phyloP scores from a whole-genome alignment of 164 flowering plant species.

The Tetracentron sinense region DNA sequence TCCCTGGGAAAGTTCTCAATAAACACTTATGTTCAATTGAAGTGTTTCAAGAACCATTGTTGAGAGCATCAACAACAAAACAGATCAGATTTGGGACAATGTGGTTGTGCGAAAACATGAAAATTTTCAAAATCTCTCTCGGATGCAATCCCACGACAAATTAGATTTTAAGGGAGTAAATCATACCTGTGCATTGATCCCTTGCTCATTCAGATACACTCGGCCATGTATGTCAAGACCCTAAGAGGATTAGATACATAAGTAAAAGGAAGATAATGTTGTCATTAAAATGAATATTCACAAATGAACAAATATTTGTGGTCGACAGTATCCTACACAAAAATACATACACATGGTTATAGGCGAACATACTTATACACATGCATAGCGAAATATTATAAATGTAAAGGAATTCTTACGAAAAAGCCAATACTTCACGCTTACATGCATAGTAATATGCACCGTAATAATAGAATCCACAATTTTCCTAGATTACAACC shows the following conservation, averaged over 20 bases:
- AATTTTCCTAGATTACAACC: too few relatives aligned
- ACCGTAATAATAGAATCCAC: too few relatives aligned
- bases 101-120: too few relatives aligned
- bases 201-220: conserved; percentile 80
- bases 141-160: background rate
- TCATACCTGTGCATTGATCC: conserved; percentile 89
- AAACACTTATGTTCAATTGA: too few relatives aligned
- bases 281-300: background rate
- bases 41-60: too few relatives aligned
- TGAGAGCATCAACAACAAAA: too few relatives aligned
- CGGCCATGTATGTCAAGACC: conserved; percentile 75
- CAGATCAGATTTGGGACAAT: too few relatives aligned
- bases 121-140: too few relatives aligned
- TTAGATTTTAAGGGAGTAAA: background rate
- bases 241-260: conserved; percentile 24
- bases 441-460: background rate
- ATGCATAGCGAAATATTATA: background rate
- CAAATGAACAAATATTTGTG: background rate
- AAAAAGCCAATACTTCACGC: background rate
- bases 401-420: background rate
- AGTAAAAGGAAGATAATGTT: background rate
- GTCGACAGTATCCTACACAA: background rate
- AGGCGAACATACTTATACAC: background rate
- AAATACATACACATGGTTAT: background rate
- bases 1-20: too few relatives aligned